phyloP scores from a whole-genome alignment of 768 basidiomycete species.

The Lactarius tabidus region DNA sequence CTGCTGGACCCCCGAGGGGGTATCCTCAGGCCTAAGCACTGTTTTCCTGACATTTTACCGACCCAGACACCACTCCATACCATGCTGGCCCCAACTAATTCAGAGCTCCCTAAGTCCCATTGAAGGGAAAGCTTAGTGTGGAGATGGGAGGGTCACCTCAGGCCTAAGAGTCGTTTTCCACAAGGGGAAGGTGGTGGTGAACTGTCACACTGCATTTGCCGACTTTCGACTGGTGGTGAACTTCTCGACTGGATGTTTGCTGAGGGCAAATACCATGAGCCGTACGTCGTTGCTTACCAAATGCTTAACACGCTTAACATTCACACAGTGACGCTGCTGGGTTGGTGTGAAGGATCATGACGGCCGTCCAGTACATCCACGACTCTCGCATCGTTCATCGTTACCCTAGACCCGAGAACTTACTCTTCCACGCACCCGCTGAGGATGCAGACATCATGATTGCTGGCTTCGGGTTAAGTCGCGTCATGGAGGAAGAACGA shows the following conservation, averaged over 20 bases:
- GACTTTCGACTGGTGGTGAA: no score
- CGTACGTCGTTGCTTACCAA: constrained; percentile 44
- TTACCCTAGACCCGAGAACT: constrained; percentile 96
- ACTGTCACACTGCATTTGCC: no score
- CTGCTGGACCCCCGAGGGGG: no score
- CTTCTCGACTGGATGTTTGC: constrained; percentile 98
- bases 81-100: no score
- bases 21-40: no score
- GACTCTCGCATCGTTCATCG: constrained; percentile 90
- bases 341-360: constrained; percentile 82
- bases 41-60: no score
- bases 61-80: no score
- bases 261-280: constrained; percentile 94
- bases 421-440: constrained; percentile 83
- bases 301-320: constrained; percentile 29
- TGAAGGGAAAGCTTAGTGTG: no score
- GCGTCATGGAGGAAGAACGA: constrained; percentile 88
- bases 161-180: no score
- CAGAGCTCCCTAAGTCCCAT: no score
- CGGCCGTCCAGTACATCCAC: constrained; percentile 89
- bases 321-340: constrained; percentile 81
- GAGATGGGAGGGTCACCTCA: no score
- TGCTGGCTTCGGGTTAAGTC: constrained; percentile 92
- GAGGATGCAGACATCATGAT: constrained; percentile 96
- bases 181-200: no score